These are phyloP conservation scores for Hysterangium stoloniferum DNA, from an alignment of 768 basidiomycete species.

Conservation along the genomic window DNA sequence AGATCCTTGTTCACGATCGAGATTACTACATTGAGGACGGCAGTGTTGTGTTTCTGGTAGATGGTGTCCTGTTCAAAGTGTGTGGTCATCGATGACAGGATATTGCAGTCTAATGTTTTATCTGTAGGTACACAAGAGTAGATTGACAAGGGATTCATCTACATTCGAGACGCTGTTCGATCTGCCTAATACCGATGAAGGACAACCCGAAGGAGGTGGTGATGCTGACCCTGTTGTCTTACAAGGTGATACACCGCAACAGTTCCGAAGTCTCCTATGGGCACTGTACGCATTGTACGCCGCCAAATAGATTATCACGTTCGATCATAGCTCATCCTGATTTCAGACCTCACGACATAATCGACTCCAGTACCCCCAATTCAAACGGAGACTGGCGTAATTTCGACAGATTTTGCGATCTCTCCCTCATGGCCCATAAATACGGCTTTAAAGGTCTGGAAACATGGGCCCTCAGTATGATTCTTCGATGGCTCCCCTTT, in stretches of 20 bases:
- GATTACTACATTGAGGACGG: constrained; percentile 61
- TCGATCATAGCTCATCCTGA: neutral
- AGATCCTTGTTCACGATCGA: too few relatives aligned
- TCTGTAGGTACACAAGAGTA: constrained; percentile 14
- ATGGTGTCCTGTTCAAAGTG: constrained; percentile 63
- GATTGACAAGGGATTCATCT: constrained; percentile 52
- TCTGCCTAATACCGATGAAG: constrained; percentile 47
- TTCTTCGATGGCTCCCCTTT: constrained; percentile 57
- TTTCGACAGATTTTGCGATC: constrained; percentile 48
- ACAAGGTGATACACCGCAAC: constrained; percentile 50
- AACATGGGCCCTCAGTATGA: constrained; percentile 68
- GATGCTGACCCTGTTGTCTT: constrained; percentile 62
- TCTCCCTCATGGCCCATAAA: constrained; percentile 62
- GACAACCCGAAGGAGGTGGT: constrained; percentile 44
- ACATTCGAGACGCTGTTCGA: constrained; percentile 61
- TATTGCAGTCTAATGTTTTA: neutral
- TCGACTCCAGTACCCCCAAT: constrained; percentile 35
- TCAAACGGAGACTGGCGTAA: constrained; percentile 27
- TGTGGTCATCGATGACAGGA: constrained; percentile 17
- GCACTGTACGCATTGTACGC: constrained; percentile 68
- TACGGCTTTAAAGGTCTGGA: constrained; percentile 69
- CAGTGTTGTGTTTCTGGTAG: constrained; percentile 56
- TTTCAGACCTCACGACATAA: constrained; percentile 55
- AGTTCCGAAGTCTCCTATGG: constrained; percentile 72
- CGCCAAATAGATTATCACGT: neutral